phyloP scores from a whole-genome alignment of 1,284 basidiomycete genomes.

The Ceratobasidium sp. region DNA sequence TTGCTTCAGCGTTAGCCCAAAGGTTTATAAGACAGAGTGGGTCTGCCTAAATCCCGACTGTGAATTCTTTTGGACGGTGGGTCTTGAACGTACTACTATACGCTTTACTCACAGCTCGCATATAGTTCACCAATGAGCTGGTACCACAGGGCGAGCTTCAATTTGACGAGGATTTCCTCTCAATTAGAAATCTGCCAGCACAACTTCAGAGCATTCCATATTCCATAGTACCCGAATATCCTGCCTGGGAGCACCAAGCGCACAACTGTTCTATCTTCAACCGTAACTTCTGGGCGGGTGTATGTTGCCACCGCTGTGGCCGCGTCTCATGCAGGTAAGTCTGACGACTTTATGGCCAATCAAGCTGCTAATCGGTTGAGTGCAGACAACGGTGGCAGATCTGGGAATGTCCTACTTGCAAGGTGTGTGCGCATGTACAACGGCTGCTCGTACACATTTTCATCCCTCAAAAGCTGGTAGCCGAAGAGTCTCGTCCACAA shows the following conservation, averaged over 20 bases:
- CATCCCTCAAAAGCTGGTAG: not conserved
- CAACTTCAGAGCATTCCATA: conserved; percentile 26
- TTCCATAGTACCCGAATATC: conserved; percentile 31
- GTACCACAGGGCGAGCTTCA: not conserved
- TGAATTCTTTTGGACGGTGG: conserved; percentile 21
- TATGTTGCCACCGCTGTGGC: conserved; percentile 29
- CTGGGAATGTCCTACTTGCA: conserved; percentile 31
- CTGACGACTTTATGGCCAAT: not conserved
- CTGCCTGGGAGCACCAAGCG: conserved; percentile 20
- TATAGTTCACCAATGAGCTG: not conserved
- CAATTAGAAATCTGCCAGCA: conserved; percentile 8
- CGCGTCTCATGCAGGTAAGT: conserved; percentile 31
- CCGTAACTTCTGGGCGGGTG: conserved; percentile 37
- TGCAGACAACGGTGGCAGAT: conserved; percentile 34
- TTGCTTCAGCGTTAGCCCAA: conserved; percentile 13
- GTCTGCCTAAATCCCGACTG: conserved; percentile 37
- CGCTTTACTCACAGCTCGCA: not conserved
- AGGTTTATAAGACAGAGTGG: conserved; percentile 12
- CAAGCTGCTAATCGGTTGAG: not conserved
- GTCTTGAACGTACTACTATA: not conserved
- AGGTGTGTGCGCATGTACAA: not conserved
- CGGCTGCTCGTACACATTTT: not conserved
- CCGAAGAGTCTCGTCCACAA: conserved; percentile 19
- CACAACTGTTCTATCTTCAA: conserved; percentile 34
- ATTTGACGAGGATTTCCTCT: conserved; percentile 21